Evolutionary conservation across 345 rosid genomes (phyloP).

Genomic region (Acer negundo): DNA sequence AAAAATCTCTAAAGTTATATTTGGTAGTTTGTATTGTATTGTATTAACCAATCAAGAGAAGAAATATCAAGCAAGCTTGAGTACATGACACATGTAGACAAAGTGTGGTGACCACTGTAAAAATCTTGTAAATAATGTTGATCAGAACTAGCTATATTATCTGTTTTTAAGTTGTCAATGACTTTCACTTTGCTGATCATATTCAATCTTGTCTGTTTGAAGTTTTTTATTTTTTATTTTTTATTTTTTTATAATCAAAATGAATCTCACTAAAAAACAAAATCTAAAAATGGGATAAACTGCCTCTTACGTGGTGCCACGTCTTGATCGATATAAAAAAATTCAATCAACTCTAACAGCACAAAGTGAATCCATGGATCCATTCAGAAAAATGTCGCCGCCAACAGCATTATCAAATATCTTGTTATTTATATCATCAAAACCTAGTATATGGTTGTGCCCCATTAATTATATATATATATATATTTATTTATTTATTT

Average conservation of each 20-base stretch:
- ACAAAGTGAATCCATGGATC: slow-evolving; percentile 13
- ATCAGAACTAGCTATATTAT: no score
- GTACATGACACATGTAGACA: no score
- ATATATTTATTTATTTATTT: no score
- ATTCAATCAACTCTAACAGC: not conserved
- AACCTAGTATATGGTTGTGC: slow-evolving; percentile 5
- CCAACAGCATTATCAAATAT: slow-evolving; percentile 13
- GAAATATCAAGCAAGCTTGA: no score
- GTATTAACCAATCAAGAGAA: no score
- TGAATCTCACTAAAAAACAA: not conserved
- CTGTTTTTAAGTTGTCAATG: not conserved
- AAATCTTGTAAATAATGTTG: no score
- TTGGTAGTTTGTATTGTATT: no score
- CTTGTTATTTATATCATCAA: slow-evolving; percentile 6
- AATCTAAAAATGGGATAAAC: slow-evolving; percentile 6
- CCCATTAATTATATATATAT: not conserved
- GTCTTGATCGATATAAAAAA: not conserved
- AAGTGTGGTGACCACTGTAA: no score
- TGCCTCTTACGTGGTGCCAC: slow-evolving; percentile 17
- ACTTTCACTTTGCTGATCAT: not conserved
- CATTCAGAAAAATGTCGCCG: slow-evolving; percentile 13
- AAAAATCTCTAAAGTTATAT: no score
- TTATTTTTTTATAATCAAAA: not conserved
- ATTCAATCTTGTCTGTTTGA: not conserved
- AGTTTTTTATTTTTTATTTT: not conserved